Percentiles rank a stretch among this genome's conserved stretches.
These are phyloP conservation scores for Avicennia marina DNA, from an alignment of 257 asterid species.

Conservation along the genomic window DNA sequence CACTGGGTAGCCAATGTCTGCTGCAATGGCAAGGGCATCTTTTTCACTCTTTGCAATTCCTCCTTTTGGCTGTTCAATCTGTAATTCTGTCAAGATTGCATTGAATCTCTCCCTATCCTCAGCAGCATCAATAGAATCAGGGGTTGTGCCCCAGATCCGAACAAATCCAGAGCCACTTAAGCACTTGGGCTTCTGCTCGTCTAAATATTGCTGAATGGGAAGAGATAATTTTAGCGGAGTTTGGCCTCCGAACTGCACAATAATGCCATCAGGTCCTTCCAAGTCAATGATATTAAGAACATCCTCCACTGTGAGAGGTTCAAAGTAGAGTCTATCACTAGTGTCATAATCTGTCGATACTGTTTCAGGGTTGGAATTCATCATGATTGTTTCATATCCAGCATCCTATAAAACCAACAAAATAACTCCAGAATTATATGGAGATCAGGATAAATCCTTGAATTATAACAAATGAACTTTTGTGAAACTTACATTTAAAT, in stretches of 20 bases:
- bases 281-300: constrained; percentile 85
- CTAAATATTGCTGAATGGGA: constrained; percentile 74
- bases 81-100: constrained; percentile 67
- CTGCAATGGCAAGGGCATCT: constrained; percentile 90
- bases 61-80: constrained; percentile 95
- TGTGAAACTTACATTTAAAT: no score
- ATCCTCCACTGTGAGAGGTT: constrained; percentile 93
- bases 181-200: constrained; percentile 54
- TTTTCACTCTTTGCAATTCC: constrained; percentile 90
- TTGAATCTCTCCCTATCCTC: constrained; percentile 94
- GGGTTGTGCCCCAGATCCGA: constrained; percentile 95
- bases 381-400: constrained; percentile 94
- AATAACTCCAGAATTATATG: neutral
- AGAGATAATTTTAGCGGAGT: constrained; percentile 86
- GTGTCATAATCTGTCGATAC: constrained; percentile 98
- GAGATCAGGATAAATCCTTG: neutral
- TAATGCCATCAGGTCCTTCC: constrained; percentile 96
- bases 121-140: constrained; percentile 95
- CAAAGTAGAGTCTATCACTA: constrained; percentile 94
- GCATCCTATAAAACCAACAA: constrained; percentile 54
- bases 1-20: constrained; percentile 88
- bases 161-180: constrained; percentile 65
- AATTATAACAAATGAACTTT: neutral
- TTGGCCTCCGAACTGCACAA: constrained; percentile 98
- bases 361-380: constrained; percentile 98